Percentiles rank a stretch among this genome's conserved stretches.
Evolutionary conservation across 495 filamentous ascomycete species (phyloP).

Genomic region (Aeminium ludgeri): DNA sequence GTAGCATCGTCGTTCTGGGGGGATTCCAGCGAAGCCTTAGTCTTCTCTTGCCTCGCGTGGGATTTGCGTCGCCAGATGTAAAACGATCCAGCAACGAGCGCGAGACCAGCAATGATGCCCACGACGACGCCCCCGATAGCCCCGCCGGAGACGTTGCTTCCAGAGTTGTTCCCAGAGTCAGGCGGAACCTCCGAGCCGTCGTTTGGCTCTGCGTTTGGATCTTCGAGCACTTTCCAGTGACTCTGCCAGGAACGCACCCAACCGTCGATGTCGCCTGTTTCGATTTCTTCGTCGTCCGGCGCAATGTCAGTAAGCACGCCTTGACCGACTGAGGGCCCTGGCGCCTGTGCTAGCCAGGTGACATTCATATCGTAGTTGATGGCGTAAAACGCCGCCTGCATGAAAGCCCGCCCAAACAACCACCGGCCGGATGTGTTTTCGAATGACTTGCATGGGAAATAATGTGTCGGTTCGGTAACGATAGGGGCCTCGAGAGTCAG

Average conservation of each 20-base stretch:
- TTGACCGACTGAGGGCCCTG: not conserved
- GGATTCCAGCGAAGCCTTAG: too few species aligned
- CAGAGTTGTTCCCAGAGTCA: not conserved
- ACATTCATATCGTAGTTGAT: slow-evolving; percentile 27
- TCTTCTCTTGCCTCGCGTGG: too few species aligned
- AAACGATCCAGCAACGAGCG: not conserved
- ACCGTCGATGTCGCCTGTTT: not conserved
- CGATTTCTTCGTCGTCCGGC: not conserved
- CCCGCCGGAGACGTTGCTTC: not conserved
- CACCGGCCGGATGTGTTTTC: slow-evolving; percentile 3
- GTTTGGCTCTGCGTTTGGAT: not conserved
- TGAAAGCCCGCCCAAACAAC: slow-evolving; percentile 35
- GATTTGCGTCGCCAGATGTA: not conserved
- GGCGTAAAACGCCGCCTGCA: slow-evolving; percentile 41
- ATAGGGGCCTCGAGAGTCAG: slow-evolving; percentile 35
- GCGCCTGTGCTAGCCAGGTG: slow-evolving; percentile 2
- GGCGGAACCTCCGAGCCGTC: not conserved
- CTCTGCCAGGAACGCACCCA: not conserved
- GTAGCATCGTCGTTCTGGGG: too few species aligned
- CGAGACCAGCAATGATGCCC: not conserved
- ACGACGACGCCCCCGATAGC: slow-evolving; percentile 1
- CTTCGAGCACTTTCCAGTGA: not conserved
- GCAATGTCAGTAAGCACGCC: not conserved
- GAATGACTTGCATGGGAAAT: slow-evolving; percentile 34
- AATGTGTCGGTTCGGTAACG: slow-evolving; percentile 26